Conservation (phyloP, 805 yeast species). For the Lachancea mirantina region DNA sequence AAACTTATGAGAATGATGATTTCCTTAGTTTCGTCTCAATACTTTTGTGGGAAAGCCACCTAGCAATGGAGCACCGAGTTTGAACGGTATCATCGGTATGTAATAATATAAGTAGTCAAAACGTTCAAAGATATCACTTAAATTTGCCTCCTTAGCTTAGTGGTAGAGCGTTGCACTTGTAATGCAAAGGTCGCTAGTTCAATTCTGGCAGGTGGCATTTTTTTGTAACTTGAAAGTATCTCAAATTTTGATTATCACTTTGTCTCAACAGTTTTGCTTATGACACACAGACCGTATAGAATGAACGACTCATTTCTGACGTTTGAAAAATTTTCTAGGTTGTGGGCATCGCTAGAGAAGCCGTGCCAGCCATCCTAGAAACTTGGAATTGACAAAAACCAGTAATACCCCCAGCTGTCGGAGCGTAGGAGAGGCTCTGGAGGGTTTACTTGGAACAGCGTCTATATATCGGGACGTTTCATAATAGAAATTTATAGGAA, state of each 20-base stretch:
- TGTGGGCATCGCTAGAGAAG: neutral
- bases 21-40: too few species aligned
- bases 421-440: conserved; percentile 1
- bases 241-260: too few species aligned
- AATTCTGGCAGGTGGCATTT: conserved; percentile 77
- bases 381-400: neutral
- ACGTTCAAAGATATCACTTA: too few species aligned
- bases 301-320: conserved; percentile 8
- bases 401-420: conserved; percentile 1
- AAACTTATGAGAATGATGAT: too few species aligned
- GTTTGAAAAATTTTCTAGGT: conserved; percentile 6
- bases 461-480: neutral
- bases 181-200: conserved; percentile 97
- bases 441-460: conserved; percentile 1
- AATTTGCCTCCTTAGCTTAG: conserved; percentile 89
- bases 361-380: neutral
- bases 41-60: too few species aligned
- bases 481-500: neutral
- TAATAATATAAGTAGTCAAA: neutral
- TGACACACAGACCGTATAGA: conserved; percentile 7
- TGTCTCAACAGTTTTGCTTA: too few species aligned
- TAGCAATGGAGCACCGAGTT: too few species aligned
- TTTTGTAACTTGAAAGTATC: too few species aligned
- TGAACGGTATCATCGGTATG: neutral
- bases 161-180: conserved; percentile 99